These are phyloP conservation scores for Lentithecium fluviatile DNA, from an alignment of 495 filamentous ascomycete genomes.

Conservation along the genomic window DNA sequence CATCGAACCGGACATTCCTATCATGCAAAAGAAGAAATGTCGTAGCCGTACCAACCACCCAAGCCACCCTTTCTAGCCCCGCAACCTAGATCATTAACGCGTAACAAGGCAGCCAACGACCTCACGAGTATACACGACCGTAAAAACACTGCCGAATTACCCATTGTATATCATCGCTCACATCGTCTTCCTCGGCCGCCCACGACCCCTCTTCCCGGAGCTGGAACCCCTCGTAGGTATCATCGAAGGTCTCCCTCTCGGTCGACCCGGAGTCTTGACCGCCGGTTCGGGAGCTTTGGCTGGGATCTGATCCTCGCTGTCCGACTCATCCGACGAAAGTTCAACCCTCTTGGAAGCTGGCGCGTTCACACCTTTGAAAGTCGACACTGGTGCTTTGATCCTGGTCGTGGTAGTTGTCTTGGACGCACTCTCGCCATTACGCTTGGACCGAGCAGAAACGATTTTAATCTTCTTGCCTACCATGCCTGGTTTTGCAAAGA, in stretches of 20 bases:
- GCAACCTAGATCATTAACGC: too few relatives aligned
- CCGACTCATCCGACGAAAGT: conserved; percentile 10
- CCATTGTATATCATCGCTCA: conserved; percentile 3
- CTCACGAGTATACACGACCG: too few relatives aligned
- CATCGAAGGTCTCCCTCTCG: conserved; percentile 1
- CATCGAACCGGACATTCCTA: neutral
- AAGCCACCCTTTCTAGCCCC: too few relatives aligned
- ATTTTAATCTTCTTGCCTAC: conserved; percentile 25
- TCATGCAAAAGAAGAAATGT: too few relatives aligned
- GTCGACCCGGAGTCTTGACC: neutral
- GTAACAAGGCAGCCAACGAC: too few relatives aligned
- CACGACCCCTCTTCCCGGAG: conserved; percentile 17
- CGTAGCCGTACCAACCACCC: too few relatives aligned
- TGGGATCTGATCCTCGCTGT: conserved; percentile 29
- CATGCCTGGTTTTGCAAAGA: conserved; percentile 14
- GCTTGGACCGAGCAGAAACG: conserved; percentile 1
- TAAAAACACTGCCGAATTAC: neutral
- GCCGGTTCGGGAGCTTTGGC: conserved; percentile 14
- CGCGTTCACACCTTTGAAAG: neutral
- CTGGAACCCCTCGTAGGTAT: neutral
- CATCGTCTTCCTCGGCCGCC: conserved; percentile 15
- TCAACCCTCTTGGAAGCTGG: neutral
- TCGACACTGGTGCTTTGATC: neutral
- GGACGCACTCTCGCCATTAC: neutral
- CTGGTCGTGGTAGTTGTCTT: conserved; percentile 7